These are phyloP conservation scores for Pyrus hybrid DNA, from an alignment of 331 rosid species.

Conservation along the genomic window DNA sequence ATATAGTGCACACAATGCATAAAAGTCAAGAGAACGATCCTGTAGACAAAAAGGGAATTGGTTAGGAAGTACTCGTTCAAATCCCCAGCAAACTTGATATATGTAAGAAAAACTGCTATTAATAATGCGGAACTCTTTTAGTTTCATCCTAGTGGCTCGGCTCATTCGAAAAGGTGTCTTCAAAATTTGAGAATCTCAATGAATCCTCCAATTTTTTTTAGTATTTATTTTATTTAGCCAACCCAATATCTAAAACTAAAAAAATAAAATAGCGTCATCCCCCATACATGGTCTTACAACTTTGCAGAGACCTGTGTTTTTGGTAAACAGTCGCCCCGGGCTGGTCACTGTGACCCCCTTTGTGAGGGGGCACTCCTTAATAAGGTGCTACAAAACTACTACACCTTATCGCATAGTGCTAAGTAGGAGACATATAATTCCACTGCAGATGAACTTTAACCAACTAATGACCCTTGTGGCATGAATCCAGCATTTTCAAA, in stretches of 20 bases:
- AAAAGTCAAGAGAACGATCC: slow-evolving; percentile 94
- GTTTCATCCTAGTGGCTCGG: too few relatives aligned
- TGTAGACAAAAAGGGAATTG: slow-evolving; percentile 25
- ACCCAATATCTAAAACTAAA: too few relatives aligned
- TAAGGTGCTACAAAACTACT: background rate
- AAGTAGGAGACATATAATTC: background rate
- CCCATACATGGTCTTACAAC: too few relatives aligned
- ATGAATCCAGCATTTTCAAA: background rate
- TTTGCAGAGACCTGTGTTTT: too few relatives aligned
- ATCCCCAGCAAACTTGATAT: background rate
- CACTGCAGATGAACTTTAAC: background rate
- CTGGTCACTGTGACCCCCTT: too few relatives aligned
- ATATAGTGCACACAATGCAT: slow-evolving; percentile 78
- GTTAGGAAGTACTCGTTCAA: background rate
- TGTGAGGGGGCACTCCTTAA: too few relatives aligned
- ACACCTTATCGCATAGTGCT: background rate
- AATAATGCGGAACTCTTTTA: background rate
- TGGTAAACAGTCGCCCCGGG: too few relatives aligned
- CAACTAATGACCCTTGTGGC: background rate
- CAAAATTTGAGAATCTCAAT: too few relatives aligned
- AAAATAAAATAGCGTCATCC: too few relatives aligned
- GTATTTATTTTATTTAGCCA: too few relatives aligned
- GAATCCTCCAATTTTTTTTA: too few relatives aligned
- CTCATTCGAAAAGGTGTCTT: too few relatives aligned
- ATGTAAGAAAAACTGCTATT: background rate